These are phyloP conservation scores for Xerophyta viscosa DNA, from an alignment of 106 monocot species.

Conservation along the genomic window DNA sequence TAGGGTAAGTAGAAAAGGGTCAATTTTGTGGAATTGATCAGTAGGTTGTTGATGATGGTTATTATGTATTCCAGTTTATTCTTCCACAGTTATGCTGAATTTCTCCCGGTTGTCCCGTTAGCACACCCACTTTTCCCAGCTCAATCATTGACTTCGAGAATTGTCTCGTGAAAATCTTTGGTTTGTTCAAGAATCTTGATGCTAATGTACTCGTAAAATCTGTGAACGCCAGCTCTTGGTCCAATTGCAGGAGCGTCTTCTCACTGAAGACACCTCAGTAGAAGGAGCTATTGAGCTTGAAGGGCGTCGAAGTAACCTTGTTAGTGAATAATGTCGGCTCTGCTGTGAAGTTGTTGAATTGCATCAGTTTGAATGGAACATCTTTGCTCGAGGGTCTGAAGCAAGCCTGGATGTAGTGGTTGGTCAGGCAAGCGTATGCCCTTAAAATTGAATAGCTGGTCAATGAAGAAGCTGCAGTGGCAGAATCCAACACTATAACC, in stretches of 20 bases:
- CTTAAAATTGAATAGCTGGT: constrained; percentile 31
- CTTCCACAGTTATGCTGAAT: constrained; percentile 30
- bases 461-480: constrained; percentile 36
- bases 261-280: constrained; percentile 14
- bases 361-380: constrained; percentile 13
- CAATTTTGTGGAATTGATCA: too few species aligned
- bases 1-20: too few species aligned
- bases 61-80: constrained; percentile 13
- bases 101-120: constrained; percentile 37
- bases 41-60: too few species aligned
- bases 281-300: constrained; percentile 12
- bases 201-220: constrained; percentile 15
- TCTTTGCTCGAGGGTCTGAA: constrained; percentile 6
- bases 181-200: constrained; percentile 4
- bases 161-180: constrained; percentile 14
- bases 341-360: constrained; percentile 5
- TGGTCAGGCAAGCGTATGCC: constrained; percentile 19
- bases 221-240: constrained; percentile 19
- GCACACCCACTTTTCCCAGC: constrained; percentile 28
- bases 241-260: constrained; percentile 8
- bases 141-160: constrained; percentile 44
- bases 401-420: constrained; percentile 9
- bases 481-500: constrained; percentile 35
- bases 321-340: constrained; percentile 27
- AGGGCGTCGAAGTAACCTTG: not conserved